These are phyloP conservation scores for Lepiota brunneoincarnata DNA, from an alignment of 768 basidiomycete species.

Conservation along the genomic window DNA sequence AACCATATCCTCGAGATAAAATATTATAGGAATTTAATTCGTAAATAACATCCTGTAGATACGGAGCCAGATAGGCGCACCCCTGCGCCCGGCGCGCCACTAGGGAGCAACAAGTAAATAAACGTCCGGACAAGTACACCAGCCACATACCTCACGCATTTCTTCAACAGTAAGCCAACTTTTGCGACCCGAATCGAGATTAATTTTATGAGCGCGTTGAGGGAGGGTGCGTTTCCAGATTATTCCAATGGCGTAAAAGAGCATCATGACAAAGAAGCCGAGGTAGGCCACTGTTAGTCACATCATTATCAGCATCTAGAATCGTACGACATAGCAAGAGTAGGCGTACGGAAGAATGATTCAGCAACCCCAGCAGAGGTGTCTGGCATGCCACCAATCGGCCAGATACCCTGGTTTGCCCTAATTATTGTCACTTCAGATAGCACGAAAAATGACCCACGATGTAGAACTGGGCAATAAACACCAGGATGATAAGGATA, in stretches of 20 bases:
- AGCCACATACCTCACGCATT: conserved; percentile 33
- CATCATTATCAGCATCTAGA: background rate
- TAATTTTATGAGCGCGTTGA: conserved; percentile 33
- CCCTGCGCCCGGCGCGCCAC: conserved; percentile 36
- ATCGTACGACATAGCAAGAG: background rate
- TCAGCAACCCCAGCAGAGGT: conserved; percentile 27
- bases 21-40: conserved; percentile 22
- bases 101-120: conserved; percentile 10
- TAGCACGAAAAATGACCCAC: conserved; percentile 18
- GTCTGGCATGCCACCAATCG: conserved; percentile 32
- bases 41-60: conserved; percentile 38
- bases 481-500: conserved; percentile 34
- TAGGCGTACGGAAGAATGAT: conserved; percentile 36
- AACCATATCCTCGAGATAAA: too few species aligned
- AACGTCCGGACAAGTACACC: too few species aligned
- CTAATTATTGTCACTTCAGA: background rate
- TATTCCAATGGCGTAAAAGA: conserved; percentile 36
- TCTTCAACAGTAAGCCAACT: conserved; percentile 44
- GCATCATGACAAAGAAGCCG: conserved; percentile 36
- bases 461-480: conserved; percentile 46
- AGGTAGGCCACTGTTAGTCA: conserved; percentile 31
- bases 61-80: conserved; percentile 35
- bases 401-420: conserved; percentile 33
- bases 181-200: conserved; percentile 45
- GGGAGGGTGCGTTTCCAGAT: conserved; percentile 40